Evolutionary conservation across 139 green algal genomes (phyloP).

Genomic region (Diplosphaera chodatii): DNA sequence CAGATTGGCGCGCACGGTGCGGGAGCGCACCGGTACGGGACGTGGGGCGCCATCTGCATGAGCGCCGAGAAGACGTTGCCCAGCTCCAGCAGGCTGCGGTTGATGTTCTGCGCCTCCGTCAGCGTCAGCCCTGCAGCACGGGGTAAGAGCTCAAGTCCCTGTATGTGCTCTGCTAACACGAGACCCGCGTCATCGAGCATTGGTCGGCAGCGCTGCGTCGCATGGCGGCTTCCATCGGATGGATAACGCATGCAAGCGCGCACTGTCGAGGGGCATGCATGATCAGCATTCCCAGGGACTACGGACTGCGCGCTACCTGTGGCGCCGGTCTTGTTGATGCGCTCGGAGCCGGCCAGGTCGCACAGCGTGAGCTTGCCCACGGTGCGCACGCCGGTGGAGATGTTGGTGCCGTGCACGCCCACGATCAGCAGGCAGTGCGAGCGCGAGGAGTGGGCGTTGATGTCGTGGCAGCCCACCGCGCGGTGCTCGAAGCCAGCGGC

Average conservation of each 20-base stretch:
- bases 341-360: slow-evolving; percentile 32
- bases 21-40: slow-evolving; percentile 41
- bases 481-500: slow-evolving; percentile 25
- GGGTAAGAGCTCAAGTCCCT: no score
- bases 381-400: slow-evolving; percentile 10
- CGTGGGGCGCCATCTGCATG: slow-evolving; percentile 44
- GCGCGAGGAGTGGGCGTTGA: slow-evolving; percentile 68
- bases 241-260: background rate
- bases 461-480: slow-evolving; percentile 40
- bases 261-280: no score
- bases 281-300: background rate
- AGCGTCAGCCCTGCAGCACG: slow-evolving; percentile 27
- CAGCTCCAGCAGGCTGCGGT: slow-evolving; percentile 60
- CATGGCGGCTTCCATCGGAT: no score
- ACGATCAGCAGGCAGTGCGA: slow-evolving; percentile 69
- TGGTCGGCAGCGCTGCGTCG: no score
- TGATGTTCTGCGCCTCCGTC: slow-evolving; percentile 79
- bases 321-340: slow-evolving; percentile 21
- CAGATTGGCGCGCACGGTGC: no score
- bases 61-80: slow-evolving; percentile 66
- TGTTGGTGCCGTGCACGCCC: slow-evolving; percentile 32
- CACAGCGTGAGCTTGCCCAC: slow-evolving; percentile 32
- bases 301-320: slow-evolving; percentile 13
- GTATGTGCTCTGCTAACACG: no score
- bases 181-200: no score